Evolutionary conservation across 352 stramenopile genomes (phyloP).

Genomic region (Elongisporangium prolatum): DNA sequence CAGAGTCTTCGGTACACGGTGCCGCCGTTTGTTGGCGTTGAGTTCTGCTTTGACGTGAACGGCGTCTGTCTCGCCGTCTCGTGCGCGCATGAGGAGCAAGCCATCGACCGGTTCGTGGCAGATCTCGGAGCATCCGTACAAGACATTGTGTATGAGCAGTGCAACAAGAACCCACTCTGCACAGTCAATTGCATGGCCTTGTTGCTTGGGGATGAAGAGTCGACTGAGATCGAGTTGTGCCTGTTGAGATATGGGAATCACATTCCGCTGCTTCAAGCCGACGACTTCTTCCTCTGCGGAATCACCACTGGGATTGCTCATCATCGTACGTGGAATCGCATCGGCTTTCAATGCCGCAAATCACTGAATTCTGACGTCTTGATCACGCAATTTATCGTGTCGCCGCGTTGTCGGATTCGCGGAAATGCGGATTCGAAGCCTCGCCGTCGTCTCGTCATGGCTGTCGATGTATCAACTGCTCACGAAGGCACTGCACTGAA

Average conservation of each 20-base stretch:
- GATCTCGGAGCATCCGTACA: constrained; percentile 33
- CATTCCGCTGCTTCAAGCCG: constrained; percentile 49
- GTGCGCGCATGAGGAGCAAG: constrained; percentile 28
- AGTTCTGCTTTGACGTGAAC: constrained; percentile 53
- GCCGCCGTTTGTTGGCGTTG: constrained; percentile 40
- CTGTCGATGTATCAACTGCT: constrained; percentile 42
- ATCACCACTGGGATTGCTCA: constrained; percentile 36
- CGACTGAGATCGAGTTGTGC: constrained; percentile 45
- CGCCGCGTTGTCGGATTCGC: background rate
- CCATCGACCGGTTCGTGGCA: constrained; percentile 52
- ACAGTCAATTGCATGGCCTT: constrained; percentile 45
- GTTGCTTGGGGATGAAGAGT: constrained; percentile 20
- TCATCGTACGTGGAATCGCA: constrained; percentile 49
- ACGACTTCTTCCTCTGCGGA: constrained; percentile 55
- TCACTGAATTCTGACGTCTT: constrained; percentile 1
- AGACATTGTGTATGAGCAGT: constrained; percentile 40
- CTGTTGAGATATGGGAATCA: constrained; percentile 76
- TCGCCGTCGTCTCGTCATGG: constrained; percentile 32
- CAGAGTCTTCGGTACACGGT: constrained; percentile 60
- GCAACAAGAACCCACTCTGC: constrained; percentile 19
- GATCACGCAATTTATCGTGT: background rate
- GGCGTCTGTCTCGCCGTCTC: constrained; percentile 29
- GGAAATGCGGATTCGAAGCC: background rate
- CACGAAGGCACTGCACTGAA: constrained; percentile 20
- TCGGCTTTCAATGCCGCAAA: constrained; percentile 36